Conservation (phyloP, 495 filamentous ascomycete species). For the Friedmanniomyces simplex region DNA sequence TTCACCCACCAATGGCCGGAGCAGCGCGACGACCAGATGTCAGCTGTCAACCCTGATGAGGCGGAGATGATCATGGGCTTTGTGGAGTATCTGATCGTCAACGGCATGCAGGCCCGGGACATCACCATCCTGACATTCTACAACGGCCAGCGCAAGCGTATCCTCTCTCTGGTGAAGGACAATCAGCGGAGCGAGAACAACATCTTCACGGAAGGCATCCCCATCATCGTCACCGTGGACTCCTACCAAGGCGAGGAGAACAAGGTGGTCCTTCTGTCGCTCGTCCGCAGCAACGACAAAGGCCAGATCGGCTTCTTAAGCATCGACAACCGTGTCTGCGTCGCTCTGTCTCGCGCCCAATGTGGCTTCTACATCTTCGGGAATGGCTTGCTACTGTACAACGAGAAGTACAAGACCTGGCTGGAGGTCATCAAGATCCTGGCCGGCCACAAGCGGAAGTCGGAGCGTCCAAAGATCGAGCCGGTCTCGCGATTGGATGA, state of each 20-base stretch:
- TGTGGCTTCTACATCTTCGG: slow-evolving; percentile 84
- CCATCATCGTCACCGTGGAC: slow-evolving; percentile 77
- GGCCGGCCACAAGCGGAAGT: slow-evolving; percentile 19
- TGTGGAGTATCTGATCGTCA: slow-evolving; percentile 59
- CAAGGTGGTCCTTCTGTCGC: slow-evolving; percentile 69
- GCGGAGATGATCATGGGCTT: slow-evolving; percentile 69
- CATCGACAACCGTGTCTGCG: slow-evolving; percentile 71
- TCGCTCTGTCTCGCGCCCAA: slow-evolving; percentile 79
- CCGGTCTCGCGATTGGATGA: slow-evolving; percentile 3
- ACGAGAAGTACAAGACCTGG: slow-evolving; percentile 30
- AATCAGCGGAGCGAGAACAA: slow-evolving; percentile 26
- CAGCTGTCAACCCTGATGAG: slow-evolving; percentile 62
- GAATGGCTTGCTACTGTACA: slow-evolving; percentile 49
- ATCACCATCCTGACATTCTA: slow-evolving; percentile 88
- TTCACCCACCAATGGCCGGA: slow-evolving; percentile 67
- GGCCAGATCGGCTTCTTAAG: slow-evolving; percentile 58
- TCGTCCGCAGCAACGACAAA: slow-evolving; percentile 60
- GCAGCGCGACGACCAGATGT: slow-evolving; percentile 50
- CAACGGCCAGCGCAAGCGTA: slow-evolving; percentile 65
- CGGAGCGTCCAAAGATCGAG: slow-evolving; percentile 6
- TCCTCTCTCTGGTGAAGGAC: slow-evolving; percentile 33
- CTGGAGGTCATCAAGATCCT: slow-evolving; percentile 24
- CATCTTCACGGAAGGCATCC: slow-evolving; percentile 42
- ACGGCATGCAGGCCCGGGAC: slow-evolving; percentile 44
- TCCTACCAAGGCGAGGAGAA: slow-evolving; percentile 96